Evolutionary conservation across 2,329 filamentous ascomycete species (phyloP), one percentile per base, ranked within the genome.

Genomic region (Taxawa tesnikishii): DNA sequence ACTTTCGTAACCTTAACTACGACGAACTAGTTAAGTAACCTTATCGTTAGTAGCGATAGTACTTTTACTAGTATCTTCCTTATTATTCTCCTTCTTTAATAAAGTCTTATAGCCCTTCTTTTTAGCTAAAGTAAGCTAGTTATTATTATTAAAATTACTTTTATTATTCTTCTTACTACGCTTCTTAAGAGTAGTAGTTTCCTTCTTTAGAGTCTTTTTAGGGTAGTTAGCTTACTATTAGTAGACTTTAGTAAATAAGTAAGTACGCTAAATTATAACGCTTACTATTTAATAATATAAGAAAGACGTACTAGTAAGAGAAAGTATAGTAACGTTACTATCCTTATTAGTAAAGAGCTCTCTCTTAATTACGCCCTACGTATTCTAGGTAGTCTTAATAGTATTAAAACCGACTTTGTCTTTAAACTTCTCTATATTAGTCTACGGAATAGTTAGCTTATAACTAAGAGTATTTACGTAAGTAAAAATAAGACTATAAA

Each of bases 281-380:
- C 9, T 5, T n/a, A 19, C 14, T 5, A 12, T 24, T 26, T 12
- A 21, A 28, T 13, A 12, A 8, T 10, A 13, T 8, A 3, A 13
- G 3, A 8, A 15, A 10, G 3, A 12, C 26, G 9, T 13, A 28
- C n/a, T 28, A 12, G n/a, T 8, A 15, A 13, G 3, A 13, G 9
- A 8, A 2, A 9, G 14, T 12, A 28, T 12, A 13, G 31, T 28
- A 13, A 16, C 5, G 9, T 27, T 33, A 28, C 37, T 31, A 28
- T 39, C 48, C 12, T 34, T 41, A 16, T 39, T 43, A 18, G 31
- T 36, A 9, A 31, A 28, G 26, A 56, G 34, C 44, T 55, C 52
- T 43, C 48, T 50, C 45, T 53, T 54, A 37, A 54, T 43, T 3
- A 32, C 33, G 29, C 42, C 48, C 53, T 52, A 56, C n/a, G 42